Evolutionary conservation across 805 yeast species (phyloP).

Genomic region (Cephaloascus albidus): DNA sequence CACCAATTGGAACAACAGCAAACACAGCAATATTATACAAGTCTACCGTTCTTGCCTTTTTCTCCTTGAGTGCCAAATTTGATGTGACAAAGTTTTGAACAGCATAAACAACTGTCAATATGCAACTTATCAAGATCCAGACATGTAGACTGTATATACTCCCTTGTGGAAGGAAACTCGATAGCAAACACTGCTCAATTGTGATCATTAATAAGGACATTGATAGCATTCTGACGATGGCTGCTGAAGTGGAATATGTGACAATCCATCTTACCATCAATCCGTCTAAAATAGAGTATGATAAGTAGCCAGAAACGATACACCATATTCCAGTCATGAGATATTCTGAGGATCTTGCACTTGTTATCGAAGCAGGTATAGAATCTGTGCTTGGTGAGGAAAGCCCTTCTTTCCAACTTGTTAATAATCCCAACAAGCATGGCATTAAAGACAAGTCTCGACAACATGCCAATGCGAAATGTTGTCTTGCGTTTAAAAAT

Average conservation of each 20-base stretch:
- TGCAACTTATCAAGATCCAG: conserved; percentile 87
- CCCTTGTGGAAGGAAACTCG: conserved; percentile 58
- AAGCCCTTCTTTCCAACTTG: conserved; percentile 30
- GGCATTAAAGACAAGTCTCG: conserved; percentile 71
- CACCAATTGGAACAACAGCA: conserved; percentile 96
- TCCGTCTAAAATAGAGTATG: conserved; percentile 80
- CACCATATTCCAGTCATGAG: conserved; percentile 90
- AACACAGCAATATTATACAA: conserved; percentile 84
- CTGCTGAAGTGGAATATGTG: conserved; percentile 80
- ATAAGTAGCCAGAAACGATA: conserved; percentile 73
- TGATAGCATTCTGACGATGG: conserved; percentile 77
- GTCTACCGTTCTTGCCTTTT: conserved; percentile 63
- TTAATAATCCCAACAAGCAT: conserved; percentile 44
- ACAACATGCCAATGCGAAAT: conserved; percentile 66
- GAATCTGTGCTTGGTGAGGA: conserved; percentile 3
- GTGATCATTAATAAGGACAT: conserved; percentile 69
- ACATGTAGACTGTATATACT: conserved; percentile 72
- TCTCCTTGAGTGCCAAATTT: conserved; percentile 44
- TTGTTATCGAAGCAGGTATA: conserved; percentile 29
- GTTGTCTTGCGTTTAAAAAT: conserved; percentile 67
- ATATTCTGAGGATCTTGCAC: conserved; percentile 69
- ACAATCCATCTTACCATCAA: conserved; percentile 92
- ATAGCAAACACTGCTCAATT: conserved; percentile 56
- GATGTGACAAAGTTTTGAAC: conserved; percentile 85
- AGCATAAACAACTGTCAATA: conserved; percentile 70